phyloP scores from a whole-genome alignment of 2,329 filamentous ascomycete genomes.

The Dactylonectria estremocensis region DNA sequence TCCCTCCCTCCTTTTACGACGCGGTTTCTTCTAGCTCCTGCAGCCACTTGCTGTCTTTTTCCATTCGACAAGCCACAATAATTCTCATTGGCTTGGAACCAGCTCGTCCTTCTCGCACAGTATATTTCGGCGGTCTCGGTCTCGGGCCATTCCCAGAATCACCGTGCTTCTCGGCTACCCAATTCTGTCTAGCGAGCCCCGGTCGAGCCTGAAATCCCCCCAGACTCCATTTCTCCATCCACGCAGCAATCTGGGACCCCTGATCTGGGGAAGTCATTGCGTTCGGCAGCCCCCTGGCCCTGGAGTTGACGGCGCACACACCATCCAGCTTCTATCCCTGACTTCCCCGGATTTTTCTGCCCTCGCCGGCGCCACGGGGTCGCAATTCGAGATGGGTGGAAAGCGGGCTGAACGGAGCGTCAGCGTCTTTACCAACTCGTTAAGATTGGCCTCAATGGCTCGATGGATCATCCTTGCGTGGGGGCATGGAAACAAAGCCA shows the following conservation, averaged over 20 bases:
- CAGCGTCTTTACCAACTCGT: conserved; percentile 12
- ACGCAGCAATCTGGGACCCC: conserved; percentile 41
- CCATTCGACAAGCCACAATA: conserved; percentile 28
- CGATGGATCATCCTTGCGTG: conserved; percentile 13
- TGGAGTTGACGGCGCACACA: conserved; percentile 49
- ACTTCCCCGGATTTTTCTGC: conserved; percentile 53
- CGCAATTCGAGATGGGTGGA: conserved; percentile 22
- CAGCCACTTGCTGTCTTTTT: conserved; percentile 38
- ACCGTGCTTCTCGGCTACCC: conserved; percentile 44
- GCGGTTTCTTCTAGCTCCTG: conserved; percentile 41
- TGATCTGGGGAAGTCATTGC: conserved; percentile 47
- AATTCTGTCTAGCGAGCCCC: conserved; percentile 46
- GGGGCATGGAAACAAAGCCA: conserved; percentile 17
- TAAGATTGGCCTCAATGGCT: conserved; percentile 7
- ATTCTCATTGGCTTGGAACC: conserved; percentile 34
- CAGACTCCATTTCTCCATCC: conserved; percentile 35
- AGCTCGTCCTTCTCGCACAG: conserved; percentile 38
- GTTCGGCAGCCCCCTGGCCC: conserved; percentile 46
- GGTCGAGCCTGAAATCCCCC: conserved; percentile 36
- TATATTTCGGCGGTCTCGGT: conserved; percentile 31
- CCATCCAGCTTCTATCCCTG: conserved; percentile 50
- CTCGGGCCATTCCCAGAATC: conserved; percentile 38
- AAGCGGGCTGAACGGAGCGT: conserved; percentile 12
- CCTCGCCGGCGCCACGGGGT: conserved; percentile 28
- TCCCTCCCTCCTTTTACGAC: conserved; percentile 40